A percentile compares a stretch with the other conserved stretches of the same genome.
Evolutionary conservation across 805 yeast species (phyloP).

Genomic region (Candida sphagnicola): DNA sequence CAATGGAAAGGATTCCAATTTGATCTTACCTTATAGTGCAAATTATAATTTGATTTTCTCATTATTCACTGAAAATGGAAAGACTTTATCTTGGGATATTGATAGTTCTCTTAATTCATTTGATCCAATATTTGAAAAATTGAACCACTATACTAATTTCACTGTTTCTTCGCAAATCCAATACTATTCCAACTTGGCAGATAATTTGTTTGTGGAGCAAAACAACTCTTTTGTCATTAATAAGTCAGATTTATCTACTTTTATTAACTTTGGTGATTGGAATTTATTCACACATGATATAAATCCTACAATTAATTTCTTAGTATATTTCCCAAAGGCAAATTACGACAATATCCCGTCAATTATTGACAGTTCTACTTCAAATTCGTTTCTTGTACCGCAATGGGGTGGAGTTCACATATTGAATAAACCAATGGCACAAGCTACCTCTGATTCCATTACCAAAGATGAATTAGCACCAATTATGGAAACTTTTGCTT

Average conservation of each 20-base stretch:
- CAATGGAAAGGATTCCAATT: constrained; percentile 16
- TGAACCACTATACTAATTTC: constrained; percentile 61
- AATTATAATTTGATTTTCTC: constrained; percentile 73
- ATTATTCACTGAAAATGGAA: constrained; percentile 66
- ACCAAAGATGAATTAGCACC: constrained; percentile 46
- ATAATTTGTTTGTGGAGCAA: constrained; percentile 17
- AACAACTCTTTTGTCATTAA: constrained; percentile 33
- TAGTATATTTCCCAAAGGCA: constrained; percentile 58
- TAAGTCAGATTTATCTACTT: constrained; percentile 60
- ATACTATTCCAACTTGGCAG: constrained; percentile 51
- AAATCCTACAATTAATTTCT: constrained; percentile 68
- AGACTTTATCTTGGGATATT: constrained; percentile 71
- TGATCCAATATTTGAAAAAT: constrained; percentile 48
- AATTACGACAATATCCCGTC: constrained; percentile 44
- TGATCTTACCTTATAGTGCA: constrained; percentile 57
- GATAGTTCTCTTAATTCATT: constrained; percentile 50
- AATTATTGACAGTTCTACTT: constrained; percentile 40
- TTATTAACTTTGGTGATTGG: constrained; percentile 86
- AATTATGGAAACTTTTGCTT: constrained; percentile 63
- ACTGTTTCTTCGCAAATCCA: constrained; percentile 77
- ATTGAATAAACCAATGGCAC: constrained; percentile 27
- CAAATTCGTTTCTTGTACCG: constrained; percentile 71
- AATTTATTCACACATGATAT: constrained; percentile 54
- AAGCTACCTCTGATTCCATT: constrained; percentile 20
- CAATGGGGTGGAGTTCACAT: constrained; percentile 85